A percentile compares a stretch with the other conserved stretches of the same genome.
Evolutionary conservation across 2,329 filamentous ascomycete genomes (phyloP).

Genomic region (Fusarium buharicum): DNA sequence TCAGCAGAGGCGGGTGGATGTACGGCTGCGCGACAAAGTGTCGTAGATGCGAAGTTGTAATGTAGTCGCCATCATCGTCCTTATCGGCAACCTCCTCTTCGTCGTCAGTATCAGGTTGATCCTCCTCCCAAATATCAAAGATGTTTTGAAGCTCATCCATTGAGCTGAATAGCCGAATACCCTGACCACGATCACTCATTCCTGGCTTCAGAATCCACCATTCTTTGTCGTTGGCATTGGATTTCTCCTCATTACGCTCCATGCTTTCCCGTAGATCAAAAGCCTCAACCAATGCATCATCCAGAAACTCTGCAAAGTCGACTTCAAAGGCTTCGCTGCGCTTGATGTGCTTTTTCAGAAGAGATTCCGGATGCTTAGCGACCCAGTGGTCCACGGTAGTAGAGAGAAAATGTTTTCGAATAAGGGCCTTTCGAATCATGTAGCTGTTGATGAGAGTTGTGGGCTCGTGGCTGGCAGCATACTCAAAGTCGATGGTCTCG

Average conservation of each 20-base stretch:
- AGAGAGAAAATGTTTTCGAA: constrained; percentile 93
- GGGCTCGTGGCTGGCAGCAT: constrained; percentile 69
- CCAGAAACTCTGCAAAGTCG: constrained; percentile 95
- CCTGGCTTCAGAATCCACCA: constrained; percentile 99
- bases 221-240: constrained; percentile 61
- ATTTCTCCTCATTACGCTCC: constrained; percentile 65
- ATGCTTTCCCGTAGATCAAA: constrained; percentile 87
- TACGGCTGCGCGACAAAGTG: constrained; percentile 98
- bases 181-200: constrained; percentile 96
- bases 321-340: constrained; percentile 88
- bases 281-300: constrained; percentile 89
- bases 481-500: constrained; percentile 86
- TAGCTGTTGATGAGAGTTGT: constrained; percentile 85
- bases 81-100: constrained; percentile 59
- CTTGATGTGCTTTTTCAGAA: constrained; percentile 77
- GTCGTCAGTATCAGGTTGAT: constrained; percentile 71
- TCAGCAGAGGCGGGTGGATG: constrained; percentile 81
- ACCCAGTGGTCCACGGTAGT: constrained; percentile 87
- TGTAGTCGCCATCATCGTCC: constrained; percentile 59
- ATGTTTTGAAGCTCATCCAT: constrained; percentile 86
- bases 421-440: constrained; percentile 94
- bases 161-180: constrained; percentile 87
- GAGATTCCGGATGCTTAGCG: constrained; percentile 79
- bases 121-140: constrained; percentile 90
- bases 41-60: constrained; percentile 89